A percentile compares a stretch with the other conserved stretches of the same genome.
Evolutionary conservation across 495 filamentous ascomycete genomes (phyloP).

Genomic region (Penicillium mononematosum): DNA sequence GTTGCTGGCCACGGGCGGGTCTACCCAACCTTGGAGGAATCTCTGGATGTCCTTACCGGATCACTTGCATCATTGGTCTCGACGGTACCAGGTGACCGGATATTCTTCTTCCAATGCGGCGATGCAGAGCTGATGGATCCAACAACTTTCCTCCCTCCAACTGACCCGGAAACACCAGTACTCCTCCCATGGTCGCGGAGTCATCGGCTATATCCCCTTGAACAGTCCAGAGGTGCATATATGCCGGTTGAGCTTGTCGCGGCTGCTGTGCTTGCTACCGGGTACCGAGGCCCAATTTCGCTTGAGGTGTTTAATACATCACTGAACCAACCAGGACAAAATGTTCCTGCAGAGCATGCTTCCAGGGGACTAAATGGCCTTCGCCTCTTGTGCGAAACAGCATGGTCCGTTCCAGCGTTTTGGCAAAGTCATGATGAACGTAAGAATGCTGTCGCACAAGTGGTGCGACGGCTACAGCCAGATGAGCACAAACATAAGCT

Average conservation of each 20-base stretch:
- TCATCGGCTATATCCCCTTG: slow-evolving; percentile 56
- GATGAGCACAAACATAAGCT: not conserved
- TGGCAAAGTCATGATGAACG: slow-evolving; percentile 17
- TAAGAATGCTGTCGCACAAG: slow-evolving; percentile 8
- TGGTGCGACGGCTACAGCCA: slow-evolving; percentile 4
- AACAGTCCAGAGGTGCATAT: slow-evolving; percentile 51
- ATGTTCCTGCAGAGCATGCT: slow-evolving; percentile 26
- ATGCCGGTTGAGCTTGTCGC: slow-evolving; percentile 62
- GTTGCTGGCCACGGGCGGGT: slow-evolving; percentile 31
- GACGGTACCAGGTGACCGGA: slow-evolving; percentile 60
- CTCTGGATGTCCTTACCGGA: slow-evolving; percentile 20
- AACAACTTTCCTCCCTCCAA: slow-evolving; percentile 31
- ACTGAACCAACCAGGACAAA: slow-evolving; percentile 20
- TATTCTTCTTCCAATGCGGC: slow-evolving; percentile 68
- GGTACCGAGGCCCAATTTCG: slow-evolving; percentile 61
- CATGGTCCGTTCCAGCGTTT: slow-evolving; percentile 22
- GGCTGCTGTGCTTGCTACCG: slow-evolving; percentile 59
- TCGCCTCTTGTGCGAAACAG: slow-evolving; percentile 14
- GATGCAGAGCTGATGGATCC: slow-evolving; percentile 59
- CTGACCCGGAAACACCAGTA: slow-evolving; percentile 22
- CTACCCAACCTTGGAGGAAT: slow-evolving; percentile 25
- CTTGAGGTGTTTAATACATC: slow-evolving; percentile 60
- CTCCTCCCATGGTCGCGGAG: slow-evolving; percentile 36
- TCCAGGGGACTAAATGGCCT: slow-evolving; percentile 25
- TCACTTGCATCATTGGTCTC: slow-evolving; percentile 46